Evolutionary conservation across 345 rosid genomes (phyloP).

Genomic region (Brassica cretica): DNA sequence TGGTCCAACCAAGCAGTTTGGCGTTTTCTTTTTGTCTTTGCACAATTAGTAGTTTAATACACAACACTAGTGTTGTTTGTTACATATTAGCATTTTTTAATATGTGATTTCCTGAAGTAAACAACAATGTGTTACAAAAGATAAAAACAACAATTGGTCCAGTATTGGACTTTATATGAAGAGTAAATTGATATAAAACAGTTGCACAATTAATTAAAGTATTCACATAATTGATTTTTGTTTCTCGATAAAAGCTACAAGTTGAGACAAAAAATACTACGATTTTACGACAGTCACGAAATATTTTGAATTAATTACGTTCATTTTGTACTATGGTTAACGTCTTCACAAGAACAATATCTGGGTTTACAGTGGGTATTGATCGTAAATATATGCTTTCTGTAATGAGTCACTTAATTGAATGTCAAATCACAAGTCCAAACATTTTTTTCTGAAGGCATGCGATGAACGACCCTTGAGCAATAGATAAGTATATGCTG

Average conservation of each 20-base stretch:
- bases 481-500: background rate
- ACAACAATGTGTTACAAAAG: background rate
- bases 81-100: conserved; percentile 13
- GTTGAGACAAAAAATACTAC: too few species aligned
- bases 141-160: background rate
- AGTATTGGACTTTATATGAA: background rate
- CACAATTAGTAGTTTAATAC: conserved; percentile 17
- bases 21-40: conserved; percentile 39
- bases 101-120: conserved; percentile 22
- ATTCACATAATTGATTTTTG: background rate
- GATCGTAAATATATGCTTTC: background rate
- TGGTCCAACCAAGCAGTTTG: conserved; percentile 38
- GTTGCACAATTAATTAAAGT: background rate
- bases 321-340: background rate
- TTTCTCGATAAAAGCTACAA: background rate
- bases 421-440: conserved; percentile 9
- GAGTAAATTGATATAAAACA: background rate
- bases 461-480: background rate
- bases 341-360: background rate
- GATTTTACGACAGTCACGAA: too few species aligned
- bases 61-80: conserved; percentile 16
- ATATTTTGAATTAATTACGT: too few species aligned
- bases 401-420: background rate
- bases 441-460: conserved; percentile 14
- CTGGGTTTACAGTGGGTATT: background rate